Evolutionary conservation across 768 basidiomycete genomes (phyloP).

Genomic region (Tephrocybe sp.): DNA sequence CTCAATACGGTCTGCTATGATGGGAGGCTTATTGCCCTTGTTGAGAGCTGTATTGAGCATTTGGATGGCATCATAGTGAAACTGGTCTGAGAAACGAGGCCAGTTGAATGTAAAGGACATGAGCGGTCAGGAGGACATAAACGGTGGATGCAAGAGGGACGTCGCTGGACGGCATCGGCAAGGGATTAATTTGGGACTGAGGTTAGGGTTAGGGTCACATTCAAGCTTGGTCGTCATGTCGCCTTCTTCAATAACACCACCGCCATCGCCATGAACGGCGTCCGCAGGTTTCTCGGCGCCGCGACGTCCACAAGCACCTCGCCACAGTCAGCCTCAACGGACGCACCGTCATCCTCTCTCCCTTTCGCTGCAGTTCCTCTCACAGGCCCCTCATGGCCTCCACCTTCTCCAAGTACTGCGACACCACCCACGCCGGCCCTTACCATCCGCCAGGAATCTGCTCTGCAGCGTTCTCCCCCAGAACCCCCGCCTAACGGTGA

Average conservation of each 20-base stretch:
- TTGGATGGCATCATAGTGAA: too few species aligned
- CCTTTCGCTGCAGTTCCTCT: constrained; percentile 20
- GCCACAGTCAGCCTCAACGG: constrained; percentile 21
- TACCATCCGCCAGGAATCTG: constrained; percentile 53
- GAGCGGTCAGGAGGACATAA: too few species aligned
- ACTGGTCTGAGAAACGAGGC: too few species aligned
- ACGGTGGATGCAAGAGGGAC: too few species aligned
- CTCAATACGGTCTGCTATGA: too few species aligned
- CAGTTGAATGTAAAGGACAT: too few species aligned
- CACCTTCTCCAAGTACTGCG: constrained; percentile 35
- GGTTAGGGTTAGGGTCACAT: constrained; percentile 21
- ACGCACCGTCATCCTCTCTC: constrained; percentile 21
- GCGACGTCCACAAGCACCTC: constrained; percentile 26
- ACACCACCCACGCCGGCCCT: constrained; percentile 39
- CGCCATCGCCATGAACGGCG: constrained; percentile 58
- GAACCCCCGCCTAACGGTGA: constrained; percentile 22
- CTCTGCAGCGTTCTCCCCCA: constrained; percentile 25
- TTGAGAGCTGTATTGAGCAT: too few species aligned
- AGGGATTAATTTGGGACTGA: constrained; percentile 10
- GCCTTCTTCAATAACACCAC: not conserved
- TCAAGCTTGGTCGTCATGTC: not conserved
- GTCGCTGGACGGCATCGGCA: too few species aligned
- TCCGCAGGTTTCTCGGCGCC: constrained; percentile 60
- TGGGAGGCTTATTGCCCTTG: too few species aligned
- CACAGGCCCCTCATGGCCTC: constrained; percentile 44